phyloP scores from a whole-genome alignment of 2,329 filamentous ascomycete species.

The Triangularia setosa region DNA sequence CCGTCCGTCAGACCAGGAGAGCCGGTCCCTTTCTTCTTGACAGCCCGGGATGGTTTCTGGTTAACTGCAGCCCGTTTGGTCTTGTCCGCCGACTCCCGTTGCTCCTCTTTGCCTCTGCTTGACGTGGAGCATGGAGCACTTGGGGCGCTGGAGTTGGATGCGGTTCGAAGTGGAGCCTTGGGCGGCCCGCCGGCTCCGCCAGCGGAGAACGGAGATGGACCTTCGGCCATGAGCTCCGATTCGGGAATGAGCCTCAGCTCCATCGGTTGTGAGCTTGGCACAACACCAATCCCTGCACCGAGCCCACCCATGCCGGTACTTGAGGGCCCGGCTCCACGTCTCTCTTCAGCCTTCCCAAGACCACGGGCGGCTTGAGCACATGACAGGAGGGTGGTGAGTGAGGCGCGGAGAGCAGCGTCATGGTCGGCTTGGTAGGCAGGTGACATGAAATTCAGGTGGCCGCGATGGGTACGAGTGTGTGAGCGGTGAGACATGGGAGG shows the following conservation, averaged over 20 bases:
- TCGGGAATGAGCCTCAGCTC: constrained; percentile 58
- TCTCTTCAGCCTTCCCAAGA: constrained; percentile 61
- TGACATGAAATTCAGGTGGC: constrained; percentile 61
- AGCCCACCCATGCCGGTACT: constrained; percentile 29
- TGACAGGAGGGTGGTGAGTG: constrained; percentile 91
- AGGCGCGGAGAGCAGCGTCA: constrained; percentile 86
- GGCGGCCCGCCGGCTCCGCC: constrained; percentile 20
- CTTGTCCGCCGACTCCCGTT: constrained; percentile 38
- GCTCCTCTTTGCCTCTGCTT: constrained; percentile 17
- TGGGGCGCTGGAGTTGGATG: constrained; percentile 31
- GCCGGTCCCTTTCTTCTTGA: constrained; percentile 57
- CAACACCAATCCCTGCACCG: constrained; percentile 40
- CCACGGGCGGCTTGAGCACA: constrained; percentile 86
- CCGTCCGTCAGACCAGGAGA: constrained; percentile 34
- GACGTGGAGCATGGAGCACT: constrained; percentile 27
- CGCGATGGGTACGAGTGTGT: constrained; percentile 44
- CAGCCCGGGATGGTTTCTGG: constrained; percentile 41
- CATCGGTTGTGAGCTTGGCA: constrained; percentile 51
- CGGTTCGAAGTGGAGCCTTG: constrained; percentile 25
- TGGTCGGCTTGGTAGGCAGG: constrained; percentile 80
- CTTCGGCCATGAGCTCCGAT: constrained; percentile 50
- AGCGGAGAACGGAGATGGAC: constrained; percentile 14
- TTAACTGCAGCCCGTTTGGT: constrained; percentile 44
- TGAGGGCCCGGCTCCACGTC: constrained; percentile 30
- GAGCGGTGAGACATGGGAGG: constrained; percentile 47